Evolutionary conservation across 192 early-diverging fungal genomes (phyloP), one percentile per base, ranked within the genome.

Genomic region (Gonapodya prolifera): DNA sequence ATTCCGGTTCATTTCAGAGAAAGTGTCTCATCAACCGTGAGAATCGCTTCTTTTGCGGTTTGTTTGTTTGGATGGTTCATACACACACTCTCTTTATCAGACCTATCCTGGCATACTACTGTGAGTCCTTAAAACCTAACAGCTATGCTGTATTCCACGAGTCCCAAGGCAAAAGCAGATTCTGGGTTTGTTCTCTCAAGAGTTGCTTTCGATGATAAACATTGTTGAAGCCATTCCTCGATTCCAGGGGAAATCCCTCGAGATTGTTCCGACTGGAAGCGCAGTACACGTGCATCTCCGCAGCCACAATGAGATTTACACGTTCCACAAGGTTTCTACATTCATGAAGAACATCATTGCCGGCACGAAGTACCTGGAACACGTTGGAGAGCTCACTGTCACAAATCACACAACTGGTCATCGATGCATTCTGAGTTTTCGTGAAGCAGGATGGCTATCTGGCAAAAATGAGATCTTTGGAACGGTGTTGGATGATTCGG

Each of bases 1-100:
- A 0, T 99, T 95, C 83, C 87, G 90, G 70, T 98, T 93, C 78
- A 85, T 99, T 45, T 85, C 97, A 2, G 98, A 99, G 82, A 98
- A 99, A 85, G 80, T 81, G 0, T 82, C 77, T 1, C 45, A 80
- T 23, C 77, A 78, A 33, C 77, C 77, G 75, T 61, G 23, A 61
- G 45, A 61, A n/a, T n/a, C 45, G 45, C 8, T 16, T 8, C 8
- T 61, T 61, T 61, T 61, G 45, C 45, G 45, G 8, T 61, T 61
- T 61, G 8, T 61, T 61, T 23, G 8, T 16, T 23, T 61, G 8
- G 8, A 23, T 16, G 45, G 23, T 23, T 23, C 8, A 8, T 16
- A 61, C 45, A 16, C 8, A 61, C 23, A 23, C 8, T 23, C 23
- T 23, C 23, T 8, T 23, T 23, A 16, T 23, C 45, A 61, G 45